Base-by-base conservation (phyloP, 257 asterid species). In the Cinchona pubescens region DNA sequence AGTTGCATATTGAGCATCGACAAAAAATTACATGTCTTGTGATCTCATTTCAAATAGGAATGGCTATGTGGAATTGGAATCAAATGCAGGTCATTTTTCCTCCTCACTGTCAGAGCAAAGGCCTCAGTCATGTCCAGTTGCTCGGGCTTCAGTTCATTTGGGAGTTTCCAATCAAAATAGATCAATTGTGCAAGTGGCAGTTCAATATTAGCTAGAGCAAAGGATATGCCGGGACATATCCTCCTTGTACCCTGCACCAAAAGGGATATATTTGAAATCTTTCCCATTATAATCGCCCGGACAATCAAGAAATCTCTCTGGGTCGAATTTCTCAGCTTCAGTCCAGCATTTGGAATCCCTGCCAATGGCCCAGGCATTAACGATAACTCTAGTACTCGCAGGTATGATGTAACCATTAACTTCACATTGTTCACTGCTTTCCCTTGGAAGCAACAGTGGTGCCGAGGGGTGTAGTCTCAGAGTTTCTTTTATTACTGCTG, bases 231-330 rank as follows among this genome's bases (percentile, higher is more conserved):
- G 7, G 76, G 80, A 5, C 72, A 77, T 34, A 77, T 70, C 69
- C 79, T 76, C 34, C 75, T 77, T 43, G n/a, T n/a, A n/a, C n/a
- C 76, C 67, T n/a, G 76, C 81, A n/a, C 76, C 81, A 70, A 70
- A 77, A 21, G 76, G 76, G 13, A 70, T 38, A 16, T 68, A 70
- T 3, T 67, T 68, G 13, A 66, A 67, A 51, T 67, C 53, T 29
- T 56, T 74, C 10, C 78, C 79, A 37, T 73, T 60, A 32, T 67
- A 74, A 45, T 68, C 78, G 10, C 35, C 35, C 16, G 38, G 11
- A 10, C 58, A 53, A 46, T 74, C 58, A 13, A 79, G 65, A 49
- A 79, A 79, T 29, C 79, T 45, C 38, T 78, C 73, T 4, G 73
- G 73, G 5, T 62, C 51, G 49, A 77, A 71, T 15, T 29, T 62